Base-by-base conservation (phyloP, 345 rosid genomes). In the Bruguiera sexangula region DNA sequence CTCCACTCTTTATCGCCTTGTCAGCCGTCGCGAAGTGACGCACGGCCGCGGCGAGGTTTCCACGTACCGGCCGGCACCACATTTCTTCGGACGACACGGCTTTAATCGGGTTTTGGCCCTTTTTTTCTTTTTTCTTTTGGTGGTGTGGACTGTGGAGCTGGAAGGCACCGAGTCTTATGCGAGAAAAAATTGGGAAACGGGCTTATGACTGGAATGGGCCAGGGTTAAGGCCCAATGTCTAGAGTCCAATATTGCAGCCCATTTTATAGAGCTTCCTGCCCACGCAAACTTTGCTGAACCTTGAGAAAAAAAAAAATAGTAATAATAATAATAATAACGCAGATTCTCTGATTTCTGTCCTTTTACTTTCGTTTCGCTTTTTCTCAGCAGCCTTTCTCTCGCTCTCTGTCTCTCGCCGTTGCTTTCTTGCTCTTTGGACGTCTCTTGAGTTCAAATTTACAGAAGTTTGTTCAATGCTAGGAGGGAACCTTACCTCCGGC, bases 401-500 rank as follows among this genome's bases (percentile, higher is more conserved):
- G 8, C 27, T 53, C 52, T 34, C 5, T 22, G 43, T 26, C 51
- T 56, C 16, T 7, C 67, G 22, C 62, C 6, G 37, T 60, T 9
- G 32, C 58, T 62, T 19, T 8, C 53, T 58, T 21, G 30, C 24
- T 61, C 29, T 29, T 22, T 52, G 55, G 50, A 15, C 5, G 50
- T 43, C 18, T 43, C 50, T 43, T 43, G 50, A 39, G 11, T 39
- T 55, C 22, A 10, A 26, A 55, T 32, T 61, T 59, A 51, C 43
- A 29, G 46, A 60, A 68, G 22, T 29, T 56, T 51, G 51, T 39
- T 39, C 60, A 60, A 78, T 88, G 93, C 69, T 80, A 22, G 85
- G 85, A 71, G 84, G 80, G 63, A 73, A 64, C 56, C 78, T 87
- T 11, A 70, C 81, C 57, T 8, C 83, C 71, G 84, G 84, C 70